Base-by-base conservation (phyloP, 2,329 filamentous ascomycete species). In the Dendrostoma leiphaemia region DNA sequence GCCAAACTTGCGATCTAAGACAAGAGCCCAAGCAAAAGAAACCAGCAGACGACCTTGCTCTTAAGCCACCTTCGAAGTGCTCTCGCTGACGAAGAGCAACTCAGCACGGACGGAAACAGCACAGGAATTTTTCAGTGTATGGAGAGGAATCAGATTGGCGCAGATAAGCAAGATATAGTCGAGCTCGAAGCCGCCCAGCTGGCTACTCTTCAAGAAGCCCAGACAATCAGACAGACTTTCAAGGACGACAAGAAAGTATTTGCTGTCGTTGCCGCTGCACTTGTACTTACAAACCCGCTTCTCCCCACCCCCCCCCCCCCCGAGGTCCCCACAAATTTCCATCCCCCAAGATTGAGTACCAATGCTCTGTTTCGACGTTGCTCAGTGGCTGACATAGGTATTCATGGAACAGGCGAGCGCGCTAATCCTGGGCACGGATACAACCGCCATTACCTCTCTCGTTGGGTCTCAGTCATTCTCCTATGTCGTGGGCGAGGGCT, bases 171-270 rank as follows among this genome's bases (percentile, higher is more conserved):
- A 17, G 17, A 46, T 31, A 19, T 32, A 28, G 43, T 28, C n/a
- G 43, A 46, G 43, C 43, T 46, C 43, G 43, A 46, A 28, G 28
- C 21, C 19, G 43, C 43, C 26, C 43, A 46, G 8, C 26, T 32
- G 17, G 43, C 43, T 12, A 46, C 43, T 19, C 9, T 46, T 6
- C 43, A 46, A 19, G 43, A 46, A 10, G 43, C 43, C 43, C 31
- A 23, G 28, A 32, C 43, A 3, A 3, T 32, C 10, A 26, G 43
- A 1, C 26, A 46, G 43, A 46, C 43, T 7, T 46, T 46, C 17
- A n/a, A 46, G 28, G 43, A 46, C 3, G 43, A 46, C 43, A 46
- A 28, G 12, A 46, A 46, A 15, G 43, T 46, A 7, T 46, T 46
- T 23, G 43, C 26, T 13, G 43, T 46, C 7, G 43, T 46, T 10